Evolutionary conservation across 176 grass and related monocot genomes (phyloP), one percentile per base, ranked within the genome.

Genomic region (Melocanna baccifera): DNA sequence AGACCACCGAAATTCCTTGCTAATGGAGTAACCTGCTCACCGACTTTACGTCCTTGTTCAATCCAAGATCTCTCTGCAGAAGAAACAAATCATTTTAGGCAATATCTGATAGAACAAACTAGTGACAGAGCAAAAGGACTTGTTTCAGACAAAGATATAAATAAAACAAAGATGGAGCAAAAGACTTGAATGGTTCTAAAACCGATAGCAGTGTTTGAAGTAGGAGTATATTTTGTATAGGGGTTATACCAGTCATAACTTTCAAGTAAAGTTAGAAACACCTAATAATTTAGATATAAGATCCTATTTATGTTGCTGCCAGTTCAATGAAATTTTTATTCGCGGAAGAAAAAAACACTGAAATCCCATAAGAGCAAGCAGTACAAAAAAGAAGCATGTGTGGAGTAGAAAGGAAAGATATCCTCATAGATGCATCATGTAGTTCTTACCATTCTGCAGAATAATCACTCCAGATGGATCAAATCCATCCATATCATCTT

Each of bases 401-500:
- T 29, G 20, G 43, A 58, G 18, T 50, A 59, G 48, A 12, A 75
- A 71, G 30, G 68, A 75, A 75, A 51, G 48, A 67, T 46, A 77
- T 15, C 34, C 2, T 0, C n/a, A n/a, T 25, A 77, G n/a, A 12
- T 32, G 64, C 4, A 86, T 23, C 25, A 75, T 73, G 47, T 50
- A 59, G 12, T 63, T 56, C 26, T 87, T 75, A 96, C 96, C 96
- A 91, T 96, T 99, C 65, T 99, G 96, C 77, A 99, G 91, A 84
- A 99, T 96, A 65, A 99, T 94, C 73, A 99, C 92, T 69, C 96
- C 96, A 62, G 96, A 99, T 9, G 96, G 86, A 87, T 99, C 90
- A 56, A 96, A 91, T 58, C 96, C 96, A 87, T 96, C 93, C 72
- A 94, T 73, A 90, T 99, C 67, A 62, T 94, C 93, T 80, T 91